These are phyloP conservation scores for Catharanthus roseus DNA, from an alignment of 257 asterid species.

Conservation along the genomic window DNA sequence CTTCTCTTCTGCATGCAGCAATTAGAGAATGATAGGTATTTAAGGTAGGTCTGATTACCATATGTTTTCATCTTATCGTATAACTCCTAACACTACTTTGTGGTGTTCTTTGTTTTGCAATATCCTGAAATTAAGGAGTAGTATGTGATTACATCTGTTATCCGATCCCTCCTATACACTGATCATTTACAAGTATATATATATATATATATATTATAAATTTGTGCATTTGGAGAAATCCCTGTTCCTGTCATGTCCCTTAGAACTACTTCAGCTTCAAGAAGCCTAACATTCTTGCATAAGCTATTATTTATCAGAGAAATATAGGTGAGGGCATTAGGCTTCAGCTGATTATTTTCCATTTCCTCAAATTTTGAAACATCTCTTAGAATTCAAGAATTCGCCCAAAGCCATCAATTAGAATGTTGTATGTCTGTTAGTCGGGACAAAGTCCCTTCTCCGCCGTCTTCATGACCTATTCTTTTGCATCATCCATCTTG, in stretches of 20 bases:
- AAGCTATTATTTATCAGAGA: constrained; percentile 61
- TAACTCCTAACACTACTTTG: constrained; percentile 49
- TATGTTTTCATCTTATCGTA: constrained; percentile 56
- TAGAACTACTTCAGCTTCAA: constrained; percentile 55
- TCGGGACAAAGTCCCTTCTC: constrained; percentile 47
- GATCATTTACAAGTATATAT: constrained; percentile 58
- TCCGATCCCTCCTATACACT: constrained; percentile 46
- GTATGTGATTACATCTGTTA: constrained; percentile 53
- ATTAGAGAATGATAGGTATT: constrained; percentile 64
- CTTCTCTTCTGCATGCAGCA: constrained; percentile 34
- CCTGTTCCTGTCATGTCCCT: constrained; percentile 55
- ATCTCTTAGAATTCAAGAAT: constrained; percentile 44
- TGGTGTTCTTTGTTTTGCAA: constrained; percentile 39
- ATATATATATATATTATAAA: too few relatives aligned
- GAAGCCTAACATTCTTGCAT: constrained; percentile 58
- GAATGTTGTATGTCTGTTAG: constrained; percentile 64
- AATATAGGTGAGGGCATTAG: constrained; percentile 57
- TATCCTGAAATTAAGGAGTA: constrained; percentile 63
- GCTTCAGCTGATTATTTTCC: constrained; percentile 49
- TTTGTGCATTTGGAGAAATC: constrained; percentile 55
- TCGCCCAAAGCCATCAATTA: constrained; percentile 57
- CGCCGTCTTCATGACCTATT: constrained; percentile 54
- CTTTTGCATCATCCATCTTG: constrained; percentile 51
- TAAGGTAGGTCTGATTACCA: constrained; percentile 58
- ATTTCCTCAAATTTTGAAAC: constrained; percentile 71